phyloP scores from a whole-genome alignment of 1,284 basidiomycete genomes.

The Sporisorium reilianum region DNA sequence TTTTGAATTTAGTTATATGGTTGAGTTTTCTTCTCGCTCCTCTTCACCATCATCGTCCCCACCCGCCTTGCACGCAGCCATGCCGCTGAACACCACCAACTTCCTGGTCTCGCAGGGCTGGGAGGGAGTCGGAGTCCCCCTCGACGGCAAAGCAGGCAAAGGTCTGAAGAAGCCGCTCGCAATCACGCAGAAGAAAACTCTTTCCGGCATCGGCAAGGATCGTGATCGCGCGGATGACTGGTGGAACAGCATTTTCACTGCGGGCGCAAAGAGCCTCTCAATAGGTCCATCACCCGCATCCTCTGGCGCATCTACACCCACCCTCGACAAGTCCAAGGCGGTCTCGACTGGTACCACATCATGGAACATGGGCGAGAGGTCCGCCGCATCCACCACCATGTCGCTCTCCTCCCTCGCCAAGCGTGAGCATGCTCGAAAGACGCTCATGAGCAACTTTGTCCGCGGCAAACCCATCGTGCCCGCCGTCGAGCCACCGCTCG shows the following conservation, averaged over 20 bases:
- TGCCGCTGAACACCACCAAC: conserved; percentile 63
- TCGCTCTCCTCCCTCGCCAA: conserved; percentile 62
- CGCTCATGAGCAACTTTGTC: conserved; percentile 65
- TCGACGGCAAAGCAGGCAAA: conserved; percentile 61
- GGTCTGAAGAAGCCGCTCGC: conserved; percentile 67
- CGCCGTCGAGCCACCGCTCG: conserved; percentile 12
- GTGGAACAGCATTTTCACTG: conserved; percentile 69
- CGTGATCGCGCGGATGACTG: conserved; percentile 67
- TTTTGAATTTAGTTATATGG: conserved; percentile 8
- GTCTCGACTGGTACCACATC: conserved; percentile 10
- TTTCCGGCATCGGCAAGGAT: conserved; percentile 66
- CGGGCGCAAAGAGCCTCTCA: conserved; percentile 58
- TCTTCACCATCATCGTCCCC: background rate
- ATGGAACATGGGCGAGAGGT: conserved; percentile 40
- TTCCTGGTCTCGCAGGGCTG: conserved; percentile 65
- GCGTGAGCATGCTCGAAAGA: conserved; percentile 62
- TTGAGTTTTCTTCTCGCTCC: background rate
- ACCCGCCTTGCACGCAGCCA: conserved; percentile 7
- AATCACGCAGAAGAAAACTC: conserved; percentile 63
- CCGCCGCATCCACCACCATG: conserved; percentile 25
- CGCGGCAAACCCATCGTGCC: conserved; percentile 55
- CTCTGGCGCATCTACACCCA: conserved; percentile 19
- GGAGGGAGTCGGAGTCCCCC: conserved; percentile 63
- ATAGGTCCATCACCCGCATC: conserved; percentile 36
- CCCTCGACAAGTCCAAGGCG: conserved; percentile 13